Base-by-base conservation (phyloP, 306 rosid species). In the Lathyrus sativus region DNA sequence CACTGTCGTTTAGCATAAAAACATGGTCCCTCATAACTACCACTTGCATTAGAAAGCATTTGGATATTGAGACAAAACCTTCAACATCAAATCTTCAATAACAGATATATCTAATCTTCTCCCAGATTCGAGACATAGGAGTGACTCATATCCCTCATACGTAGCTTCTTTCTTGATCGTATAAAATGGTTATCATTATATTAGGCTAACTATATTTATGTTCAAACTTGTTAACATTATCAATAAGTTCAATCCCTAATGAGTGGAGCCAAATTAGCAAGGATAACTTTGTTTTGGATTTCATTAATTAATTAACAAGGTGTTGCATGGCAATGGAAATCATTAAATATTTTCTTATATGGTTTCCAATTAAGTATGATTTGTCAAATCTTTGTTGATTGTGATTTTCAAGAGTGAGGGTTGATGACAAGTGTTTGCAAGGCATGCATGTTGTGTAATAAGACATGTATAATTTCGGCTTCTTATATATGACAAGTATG, bases 81-180 rank as follows among this genome's bases (percentile, higher is more conserved):
- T 66, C 76, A 11, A 62, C 77, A 57, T 31, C 35, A 31, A 31
- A 31, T 4, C 7, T 31, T 75, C 83, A 71, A 24, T 10, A 9
- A 45, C 45, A 67, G 57, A 51, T 71, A 71, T 54, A 49, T 62
- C 74, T 67, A 57, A 82, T 82, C 73, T 56, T 64, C 49, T 64
- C 76, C 74, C 63, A 62, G 38, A 54, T 67, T 76, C 67, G 2
- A 62, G 57, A 35, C 71, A 74, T 15, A 15, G 74, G 71, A 55
- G 76, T 79, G 84, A 79, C 54, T 76, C 82, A 44, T 44, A 44
- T 44, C 3, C 6, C 50, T 44, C 18, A 44, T 44, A 44, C 50
- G 50, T 44, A 13, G 50, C 50, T 44, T 44, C 5, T 44, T 44
- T 44, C 18, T 44, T 44, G 17, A 44, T 44, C 50, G n/a, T 44